A percentile compares a stretch with the other conserved stretches of the same genome.
Conservation (phyloP, 192 early-diverging fungal genomes). For the Backusella circina region DNA sequence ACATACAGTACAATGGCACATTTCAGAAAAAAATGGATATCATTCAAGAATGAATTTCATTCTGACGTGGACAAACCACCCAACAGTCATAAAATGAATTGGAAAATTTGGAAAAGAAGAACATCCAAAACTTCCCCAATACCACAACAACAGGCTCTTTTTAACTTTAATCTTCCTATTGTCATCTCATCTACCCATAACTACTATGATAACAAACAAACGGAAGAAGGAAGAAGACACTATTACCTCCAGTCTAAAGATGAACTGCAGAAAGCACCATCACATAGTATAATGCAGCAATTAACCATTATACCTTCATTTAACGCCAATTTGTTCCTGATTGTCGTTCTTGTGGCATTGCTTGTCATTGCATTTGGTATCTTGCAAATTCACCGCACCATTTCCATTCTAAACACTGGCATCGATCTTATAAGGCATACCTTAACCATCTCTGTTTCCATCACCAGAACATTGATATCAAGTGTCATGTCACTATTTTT, state of each 20-base stretch:
- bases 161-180: slow-evolving; percentile 2
- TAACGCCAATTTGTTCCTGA: neutral
- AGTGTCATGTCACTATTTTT: neutral
- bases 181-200: slow-evolving; percentile 4
- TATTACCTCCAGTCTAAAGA: neutral
- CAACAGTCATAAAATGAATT: neutral
- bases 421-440: neutral
- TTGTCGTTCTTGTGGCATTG: neutral
- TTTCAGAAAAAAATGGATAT: slow-evolving; percentile 4
- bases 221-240: neutral
- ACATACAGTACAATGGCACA: neutral
- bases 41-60: neutral
- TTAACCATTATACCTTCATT: neutral
- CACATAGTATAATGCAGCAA: neutral
- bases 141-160: neutral
- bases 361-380: neutral
- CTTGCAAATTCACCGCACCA: slow-evolving; percentile 6
- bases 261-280: neutral
- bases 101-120: neutral
- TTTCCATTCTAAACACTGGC: neutral
- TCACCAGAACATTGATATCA: neutral
- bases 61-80: neutral
- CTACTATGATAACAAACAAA: neutral
- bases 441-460: neutral
- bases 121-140: neutral